A percentile compares a stretch with the other conserved stretches of the same genome.
These are phyloP conservation scores for Tulasnella sp. DNA, from an alignment of 768 basidiomycete genomes.

Conservation along the genomic window DNA sequence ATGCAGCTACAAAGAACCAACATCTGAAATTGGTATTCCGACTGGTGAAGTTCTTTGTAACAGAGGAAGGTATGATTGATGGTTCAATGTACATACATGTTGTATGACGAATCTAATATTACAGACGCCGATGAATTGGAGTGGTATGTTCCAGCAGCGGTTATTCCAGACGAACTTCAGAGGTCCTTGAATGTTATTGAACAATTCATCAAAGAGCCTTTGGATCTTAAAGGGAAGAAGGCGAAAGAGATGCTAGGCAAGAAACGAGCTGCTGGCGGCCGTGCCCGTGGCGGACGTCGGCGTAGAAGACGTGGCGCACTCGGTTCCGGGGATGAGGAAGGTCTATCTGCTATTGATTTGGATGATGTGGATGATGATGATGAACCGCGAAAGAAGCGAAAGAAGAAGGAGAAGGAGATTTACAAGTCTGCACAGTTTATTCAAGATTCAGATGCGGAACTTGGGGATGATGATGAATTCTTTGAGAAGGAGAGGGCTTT, in stretches of 20 bases:
- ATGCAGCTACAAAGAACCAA: slow-evolving; percentile 63
- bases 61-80: slow-evolving; percentile 45
- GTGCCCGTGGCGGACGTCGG: slow-evolving; percentile 31
- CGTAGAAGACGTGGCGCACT: neutral
- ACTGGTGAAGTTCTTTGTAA: slow-evolving; percentile 54
- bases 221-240: slow-evolving; percentile 68
- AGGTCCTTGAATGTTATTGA: slow-evolving; percentile 61
- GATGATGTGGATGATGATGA: slow-evolving; percentile 22
- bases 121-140: slow-evolving; percentile 57
- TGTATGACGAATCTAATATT: slow-evolving; percentile 5
- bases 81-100: neutral
- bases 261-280: slow-evolving; percentile 38
- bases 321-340: slow-evolving; percentile 33
- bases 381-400: slow-evolving; percentile 25
- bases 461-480: slow-evolving; percentile 70
- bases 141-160: slow-evolving; percentile 72
- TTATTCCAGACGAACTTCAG: slow-evolving; percentile 54
- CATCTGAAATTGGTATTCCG: slow-evolving; percentile 77
- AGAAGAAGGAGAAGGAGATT: slow-evolving; percentile 51
- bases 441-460: slow-evolving; percentile 78
- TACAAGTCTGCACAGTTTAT: slow-evolving; percentile 89
- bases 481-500: slow-evolving; percentile 56
- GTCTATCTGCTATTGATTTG: slow-evolving; percentile 24
- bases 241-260: slow-evolving; percentile 57
- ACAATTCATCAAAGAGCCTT: slow-evolving; percentile 68